phyloP scores from a whole-genome alignment of 352 stramenopile species.

The Pythium apleroticum region DNA sequence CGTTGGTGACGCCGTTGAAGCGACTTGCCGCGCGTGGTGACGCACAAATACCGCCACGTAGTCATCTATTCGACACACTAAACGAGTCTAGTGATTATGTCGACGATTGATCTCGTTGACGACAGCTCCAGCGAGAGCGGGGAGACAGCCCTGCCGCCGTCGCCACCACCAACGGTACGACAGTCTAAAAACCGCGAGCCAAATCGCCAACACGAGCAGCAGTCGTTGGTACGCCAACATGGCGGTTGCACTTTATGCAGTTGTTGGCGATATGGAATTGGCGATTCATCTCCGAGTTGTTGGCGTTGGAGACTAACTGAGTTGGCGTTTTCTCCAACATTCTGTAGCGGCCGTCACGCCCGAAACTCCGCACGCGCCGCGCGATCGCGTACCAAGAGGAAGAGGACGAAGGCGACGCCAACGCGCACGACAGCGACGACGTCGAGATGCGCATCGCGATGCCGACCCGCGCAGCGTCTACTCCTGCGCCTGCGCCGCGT shows the following conservation, averaged over 20 bases:
- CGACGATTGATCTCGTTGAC: slow-evolving; percentile 25
- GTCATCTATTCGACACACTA: neutral
- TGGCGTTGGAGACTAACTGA: slow-evolving; percentile 10
- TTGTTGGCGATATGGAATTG: slow-evolving; percentile 3
- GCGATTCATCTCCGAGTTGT: slow-evolving; percentile 3
- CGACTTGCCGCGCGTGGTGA: neutral
- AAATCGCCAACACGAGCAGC: neutral
- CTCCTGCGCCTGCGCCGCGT: neutral
- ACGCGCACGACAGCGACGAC: slow-evolving; percentile 16
- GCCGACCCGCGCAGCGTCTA: neutral
- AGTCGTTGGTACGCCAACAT: neutral
- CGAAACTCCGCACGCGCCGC: slow-evolving; percentile 44
- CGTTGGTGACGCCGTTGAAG: neutral
- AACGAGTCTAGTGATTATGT: neutral
- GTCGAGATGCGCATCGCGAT: slow-evolving; percentile 9
- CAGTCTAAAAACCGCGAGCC: neutral
- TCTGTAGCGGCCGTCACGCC: slow-evolving; percentile 24
- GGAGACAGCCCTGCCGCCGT: slow-evolving; percentile 8
- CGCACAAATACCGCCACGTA: neutral
- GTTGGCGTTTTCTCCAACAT: slow-evolving; percentile 10
- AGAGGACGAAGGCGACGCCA: slow-evolving; percentile 11
- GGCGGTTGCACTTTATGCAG: neutral
- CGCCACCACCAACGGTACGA: slow-evolving; percentile 25
- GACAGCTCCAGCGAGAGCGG: slow-evolving; percentile 16
- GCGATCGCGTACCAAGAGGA: slow-evolving; percentile 17